These are phyloP conservation scores for Asparagopsis taxiformis DNA, from an alignment of 31 red algal genomes.

Conservation along the genomic window DNA sequence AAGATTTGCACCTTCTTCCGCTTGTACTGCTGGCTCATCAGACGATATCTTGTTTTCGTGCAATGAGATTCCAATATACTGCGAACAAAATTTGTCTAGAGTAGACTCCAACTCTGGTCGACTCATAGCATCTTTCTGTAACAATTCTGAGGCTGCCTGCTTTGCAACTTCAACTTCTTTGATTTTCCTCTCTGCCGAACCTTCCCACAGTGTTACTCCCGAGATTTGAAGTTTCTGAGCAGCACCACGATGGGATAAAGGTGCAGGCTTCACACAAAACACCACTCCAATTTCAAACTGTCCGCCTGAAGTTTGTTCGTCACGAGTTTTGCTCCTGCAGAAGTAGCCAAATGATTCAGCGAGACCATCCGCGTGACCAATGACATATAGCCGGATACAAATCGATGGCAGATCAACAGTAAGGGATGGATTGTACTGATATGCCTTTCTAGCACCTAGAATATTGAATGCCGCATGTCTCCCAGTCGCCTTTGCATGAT, in stretches of 20 bases:
- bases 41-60: background rate
- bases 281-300: constrained; percentile 35
- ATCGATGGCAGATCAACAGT: constrained; percentile 28
- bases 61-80: constrained; percentile 27
- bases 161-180: constrained; percentile 20
- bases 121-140: no score
- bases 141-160: constrained; percentile 11
- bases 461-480: constrained; percentile 63
- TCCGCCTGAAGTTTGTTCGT: constrained; percentile 34
- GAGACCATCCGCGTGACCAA: constrained; percentile 49
- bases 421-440: background rate
- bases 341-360: constrained; percentile 58
- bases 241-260: constrained; percentile 30
- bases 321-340: constrained; percentile 8
- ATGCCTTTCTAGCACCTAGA: constrained; percentile 42
- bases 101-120: constrained; percentile 26
- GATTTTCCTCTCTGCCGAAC: constrained; percentile 7
- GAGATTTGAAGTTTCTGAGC: constrained; percentile 26
- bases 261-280: constrained; percentile 43
- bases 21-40: background rate
- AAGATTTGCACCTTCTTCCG: background rate
- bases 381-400: constrained; percentile 21
- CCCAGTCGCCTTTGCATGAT: constrained; percentile 40
- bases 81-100: constrained; percentile 33
- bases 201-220: constrained; percentile 57